Base-by-base conservation (phyloP, 371 early-diverging fungal genomes). In the Rhizopus sp. region DNA sequence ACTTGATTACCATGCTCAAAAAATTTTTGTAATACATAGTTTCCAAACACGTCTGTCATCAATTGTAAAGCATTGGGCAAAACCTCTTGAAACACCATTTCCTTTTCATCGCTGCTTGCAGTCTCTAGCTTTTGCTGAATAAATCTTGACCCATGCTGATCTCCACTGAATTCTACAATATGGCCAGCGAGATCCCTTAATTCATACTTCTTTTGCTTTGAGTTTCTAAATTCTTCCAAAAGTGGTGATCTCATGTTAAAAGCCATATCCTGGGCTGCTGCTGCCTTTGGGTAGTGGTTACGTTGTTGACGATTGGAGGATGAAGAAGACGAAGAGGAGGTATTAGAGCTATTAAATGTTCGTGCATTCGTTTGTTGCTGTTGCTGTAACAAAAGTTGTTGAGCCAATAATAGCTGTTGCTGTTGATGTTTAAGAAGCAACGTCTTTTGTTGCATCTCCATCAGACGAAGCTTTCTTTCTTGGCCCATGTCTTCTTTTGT, bases 21-120 rank as follows among this genome's bases (percentile, higher is more conserved):
- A 63, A 99, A 93, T 82, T 99, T 99, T 78, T 99, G 99, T 55
- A 99, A 93, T 39, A 99, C 99, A 70, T 99, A 99, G 83, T 99
- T 99, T 42, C 99, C 99, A 88, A 99, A 99, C 0, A 99, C 97
- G 72, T 99, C 99, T 0, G 95, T 94, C 93, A 95, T 97, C 41
- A 99, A 81, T 57, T 97, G 95, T 37, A 95, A 77, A 5, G 95
- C 88, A 57, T 91, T 88, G 40, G 97, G 94, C 35, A 90, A 70
- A 29, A 99, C 93, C 75, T 98, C 96, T 15, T 93, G 88, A 80
- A 99, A 99, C 10, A 99, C 97, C 57, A 93, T 80, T 57, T 92
- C 88, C 80, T 95, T 95, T 55, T 99, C 98, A 51, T 96, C 96
- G 38, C 77, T 84, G 17, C 85, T 86, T 3, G 95, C 95, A 1